phyloP scores from a whole-genome alignment of 208 protist genomes.

The Novymonas esmeraldas region DNA sequence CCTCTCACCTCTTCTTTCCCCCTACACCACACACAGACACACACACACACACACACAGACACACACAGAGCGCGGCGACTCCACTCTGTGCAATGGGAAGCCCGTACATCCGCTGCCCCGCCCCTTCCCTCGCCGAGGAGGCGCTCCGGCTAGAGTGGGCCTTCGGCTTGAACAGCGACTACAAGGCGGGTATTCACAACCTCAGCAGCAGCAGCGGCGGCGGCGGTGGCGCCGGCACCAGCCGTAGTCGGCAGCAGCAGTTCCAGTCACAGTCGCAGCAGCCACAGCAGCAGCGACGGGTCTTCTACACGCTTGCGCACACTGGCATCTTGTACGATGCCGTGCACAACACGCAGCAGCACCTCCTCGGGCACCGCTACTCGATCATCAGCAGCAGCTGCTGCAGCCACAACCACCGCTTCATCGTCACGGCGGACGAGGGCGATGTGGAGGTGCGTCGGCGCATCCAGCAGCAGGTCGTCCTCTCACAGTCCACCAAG shows the following conservation, averaged over 20 bases:
- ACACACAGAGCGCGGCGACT: neutral
- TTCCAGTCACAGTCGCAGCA: neutral
- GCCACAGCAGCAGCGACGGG: slow-evolving; percentile 48
- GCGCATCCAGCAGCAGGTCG: slow-evolving; percentile 20
- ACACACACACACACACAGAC: neutral
- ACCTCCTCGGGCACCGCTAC: slow-evolving; percentile 92
- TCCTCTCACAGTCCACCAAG: slow-evolving; percentile 16
- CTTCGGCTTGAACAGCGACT: slow-evolving; percentile 93
- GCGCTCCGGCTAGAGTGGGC: slow-evolving; percentile 84
- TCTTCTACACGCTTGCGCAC: slow-evolving; percentile 94
- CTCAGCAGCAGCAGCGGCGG: slow-evolving; percentile 45
- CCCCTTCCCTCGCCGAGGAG: slow-evolving; percentile 44
- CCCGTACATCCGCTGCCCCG: slow-evolving; percentile 36
- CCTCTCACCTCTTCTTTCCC: neutral
- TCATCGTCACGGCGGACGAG: slow-evolving; percentile 92
- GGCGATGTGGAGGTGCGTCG: slow-evolving; percentile 54
- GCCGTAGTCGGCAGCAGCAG: neutral
- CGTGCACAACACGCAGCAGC: slow-evolving; percentile 81
- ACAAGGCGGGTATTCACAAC: slow-evolving; percentile 86
- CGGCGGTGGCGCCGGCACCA: neutral
- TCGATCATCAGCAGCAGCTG: slow-evolving; percentile 73
- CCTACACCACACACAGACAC: neutral
- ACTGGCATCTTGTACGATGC: slow-evolving; percentile 93
- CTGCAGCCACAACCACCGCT: slow-evolving; percentile 84
- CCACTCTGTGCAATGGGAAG: slow-evolving; percentile 7